Percentiles rank a stretch among this genome's conserved stretches.
These are phyloP conservation scores for Fusarium piperis DNA, from an alignment of 2,329 filamentous ascomycete genomes.

Conservation along the genomic window DNA sequence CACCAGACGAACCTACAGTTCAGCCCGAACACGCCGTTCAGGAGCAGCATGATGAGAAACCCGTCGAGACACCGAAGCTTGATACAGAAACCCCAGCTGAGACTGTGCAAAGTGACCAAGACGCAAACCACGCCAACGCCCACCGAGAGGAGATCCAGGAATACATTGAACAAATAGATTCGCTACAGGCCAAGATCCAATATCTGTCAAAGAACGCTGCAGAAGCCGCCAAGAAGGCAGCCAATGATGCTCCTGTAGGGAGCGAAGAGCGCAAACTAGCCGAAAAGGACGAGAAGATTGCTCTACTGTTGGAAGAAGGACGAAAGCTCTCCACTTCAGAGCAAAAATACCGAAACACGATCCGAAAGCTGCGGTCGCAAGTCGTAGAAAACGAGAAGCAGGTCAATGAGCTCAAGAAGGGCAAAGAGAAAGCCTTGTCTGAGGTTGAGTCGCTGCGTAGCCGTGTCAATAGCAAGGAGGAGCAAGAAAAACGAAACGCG, in stretches of 20 bases:
- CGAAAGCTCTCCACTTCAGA: slow-evolving; percentile 88
- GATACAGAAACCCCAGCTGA: neutral
- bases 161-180: slow-evolving; percentile 90
- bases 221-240: slow-evolving; percentile 76
- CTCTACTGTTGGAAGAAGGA: slow-evolving; percentile 90
- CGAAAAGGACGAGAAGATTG: slow-evolving; percentile 91
- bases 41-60: neutral
- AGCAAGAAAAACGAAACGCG: slow-evolving; percentile 64
- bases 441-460: slow-evolving; percentile 60
- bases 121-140: slow-evolving; percentile 39
- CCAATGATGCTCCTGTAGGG: slow-evolving; percentile 68
- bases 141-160: slow-evolving; percentile 80
- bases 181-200: slow-evolving; percentile 88
- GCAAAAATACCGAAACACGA: slow-evolving; percentile 81
- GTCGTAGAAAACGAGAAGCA: slow-evolving; percentile 73
- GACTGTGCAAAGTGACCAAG: slow-evolving; percentile 17
- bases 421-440: slow-evolving; percentile 66
- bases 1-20: slow-evolving; percentile 5
- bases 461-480: slow-evolving; percentile 60
- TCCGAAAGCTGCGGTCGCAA: slow-evolving; percentile 81
- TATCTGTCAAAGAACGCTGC: slow-evolving; percentile 85
- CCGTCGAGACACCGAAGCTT: neutral
- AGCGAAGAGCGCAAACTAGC: slow-evolving; percentile 81
- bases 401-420: slow-evolving; percentile 66
- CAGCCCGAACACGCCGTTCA: neutral